These are phyloP conservation scores for Cercospora sp. DNA, from an alignment of 2,329 filamentous ascomycete species.

Conservation along the genomic window DNA sequence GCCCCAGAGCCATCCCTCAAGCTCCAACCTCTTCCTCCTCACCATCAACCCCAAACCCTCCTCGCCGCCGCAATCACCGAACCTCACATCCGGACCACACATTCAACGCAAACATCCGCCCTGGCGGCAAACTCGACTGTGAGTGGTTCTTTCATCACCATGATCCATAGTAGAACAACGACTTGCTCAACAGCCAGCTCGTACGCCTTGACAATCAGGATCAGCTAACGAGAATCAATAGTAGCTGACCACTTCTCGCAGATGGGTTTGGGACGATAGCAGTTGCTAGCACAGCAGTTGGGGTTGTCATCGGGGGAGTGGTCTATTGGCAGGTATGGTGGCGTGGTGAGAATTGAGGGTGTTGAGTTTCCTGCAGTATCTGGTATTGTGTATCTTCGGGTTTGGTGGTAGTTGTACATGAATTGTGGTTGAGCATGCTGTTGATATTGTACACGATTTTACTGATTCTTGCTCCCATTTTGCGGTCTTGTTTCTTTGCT, in stretches of 20 bases:
- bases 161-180: not conserved
- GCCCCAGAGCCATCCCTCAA: not conserved
- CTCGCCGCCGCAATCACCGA: not conserved
- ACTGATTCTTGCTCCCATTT: not conserved
- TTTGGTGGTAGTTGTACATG: not conserved
- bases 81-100: not conserved
- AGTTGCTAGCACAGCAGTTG: not conserved
- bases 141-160: constrained; percentile 5
- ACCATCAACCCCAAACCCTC: not conserved
- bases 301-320: not conserved
- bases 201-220: not conserved
- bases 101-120: not conserved
- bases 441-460: not conserved
- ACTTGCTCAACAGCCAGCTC: not conserved
- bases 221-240: not conserved
- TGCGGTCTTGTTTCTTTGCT: not conserved
- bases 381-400: not conserved
- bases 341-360: not conserved
- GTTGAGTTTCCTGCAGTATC: too few species aligned
- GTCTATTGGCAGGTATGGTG: not conserved
- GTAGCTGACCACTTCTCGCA: constrained; percentile 14
- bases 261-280: constrained; percentile 6
- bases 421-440: too few species aligned
- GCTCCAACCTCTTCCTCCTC: not conserved
- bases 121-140: not conserved